Evolutionary conservation across 2,329 filamentous ascomycete species (phyloP).

Genomic region (Exophiala lecanii-corni): DNA sequence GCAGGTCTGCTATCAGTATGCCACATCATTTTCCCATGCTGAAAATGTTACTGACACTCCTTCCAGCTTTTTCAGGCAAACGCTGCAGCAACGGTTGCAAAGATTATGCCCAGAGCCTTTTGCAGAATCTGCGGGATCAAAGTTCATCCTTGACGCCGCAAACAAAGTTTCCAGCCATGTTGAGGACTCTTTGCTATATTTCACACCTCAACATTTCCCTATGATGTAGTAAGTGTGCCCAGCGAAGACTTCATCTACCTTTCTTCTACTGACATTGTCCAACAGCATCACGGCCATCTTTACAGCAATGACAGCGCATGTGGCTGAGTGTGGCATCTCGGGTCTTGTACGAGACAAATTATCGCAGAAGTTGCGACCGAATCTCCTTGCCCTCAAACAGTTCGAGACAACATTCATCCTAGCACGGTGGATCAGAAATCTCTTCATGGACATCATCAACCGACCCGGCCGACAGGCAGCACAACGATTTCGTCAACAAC

Average conservation of each 20-base stretch:
- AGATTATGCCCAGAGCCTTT: background rate
- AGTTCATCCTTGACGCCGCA: slow-evolving; percentile 7
- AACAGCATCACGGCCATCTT: slow-evolving; percentile 9
- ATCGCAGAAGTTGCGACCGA: slow-evolving; percentile 5
- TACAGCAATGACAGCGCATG: slow-evolving; percentile 2
- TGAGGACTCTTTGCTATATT: slow-evolving; percentile 8
- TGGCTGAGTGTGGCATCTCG: background rate
- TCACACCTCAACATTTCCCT: slow-evolving; percentile 3
- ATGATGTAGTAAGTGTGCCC: slow-evolving; percentile 7
- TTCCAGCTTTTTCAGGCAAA: background rate
- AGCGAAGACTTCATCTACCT: background rate
- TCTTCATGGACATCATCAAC: slow-evolving; percentile 10
- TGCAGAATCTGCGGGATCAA: slow-evolving; percentile 1
- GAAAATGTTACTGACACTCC: background rate
- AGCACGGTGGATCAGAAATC: slow-evolving; percentile 7
- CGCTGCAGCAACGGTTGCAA: slow-evolving; percentile 4
- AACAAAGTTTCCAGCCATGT: slow-evolving; percentile 1
- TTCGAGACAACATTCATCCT: slow-evolving; percentile 9
- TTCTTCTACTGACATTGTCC: background rate
- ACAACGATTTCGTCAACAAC: background rate
- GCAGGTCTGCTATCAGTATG: slow-evolving; percentile 3
- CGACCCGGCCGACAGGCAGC: background rate
- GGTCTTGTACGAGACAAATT: background rate
- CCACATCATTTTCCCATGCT: background rate
- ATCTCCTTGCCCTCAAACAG: slow-evolving; percentile 8